Conservation (phyloP, 805 yeast genomes). For the Yamadazyma akitaensis region DNA sequence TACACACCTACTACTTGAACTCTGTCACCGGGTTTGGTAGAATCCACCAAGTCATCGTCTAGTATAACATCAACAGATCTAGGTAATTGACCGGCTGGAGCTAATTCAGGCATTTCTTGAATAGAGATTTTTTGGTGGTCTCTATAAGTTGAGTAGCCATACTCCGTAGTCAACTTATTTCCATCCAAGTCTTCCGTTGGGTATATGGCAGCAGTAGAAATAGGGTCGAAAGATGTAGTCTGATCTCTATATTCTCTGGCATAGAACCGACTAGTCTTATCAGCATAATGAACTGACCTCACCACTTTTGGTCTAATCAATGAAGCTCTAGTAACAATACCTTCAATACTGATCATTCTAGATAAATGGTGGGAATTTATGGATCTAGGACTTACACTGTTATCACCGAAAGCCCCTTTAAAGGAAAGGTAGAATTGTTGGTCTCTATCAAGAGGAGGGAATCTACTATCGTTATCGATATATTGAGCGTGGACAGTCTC, state of each 20-base stretch:
- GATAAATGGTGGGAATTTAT: constrained; percentile 75
- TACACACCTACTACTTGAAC: constrained; percentile 92
- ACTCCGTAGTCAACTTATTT: constrained; percentile 82
- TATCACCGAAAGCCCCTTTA: constrained; percentile 88
- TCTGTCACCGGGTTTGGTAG: constrained; percentile 93
- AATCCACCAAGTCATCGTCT: constrained; percentile 92
- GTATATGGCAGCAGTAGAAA: constrained; percentile 77
- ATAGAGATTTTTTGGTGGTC: constrained; percentile 93
- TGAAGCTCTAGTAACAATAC: constrained; percentile 92
- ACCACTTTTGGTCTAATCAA: constrained; percentile 89
- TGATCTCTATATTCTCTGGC: constrained; percentile 92
- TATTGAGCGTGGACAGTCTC: constrained; percentile 74
- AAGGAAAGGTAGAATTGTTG: constrained; percentile 74
- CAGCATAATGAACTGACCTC: constrained; percentile 91
- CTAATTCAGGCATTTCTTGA: constrained; percentile 96
- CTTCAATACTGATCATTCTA: constrained; percentile 83
- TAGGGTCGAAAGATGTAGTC: constrained; percentile 84
- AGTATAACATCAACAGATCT: constrained; percentile 87
- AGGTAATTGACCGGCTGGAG: constrained; percentile 97
- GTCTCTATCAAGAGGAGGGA: constrained; percentile 50
- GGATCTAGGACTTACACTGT: constrained; percentile 83
- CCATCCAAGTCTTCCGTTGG: constrained; percentile 95
- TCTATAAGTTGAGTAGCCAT: constrained; percentile 86
- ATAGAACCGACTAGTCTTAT: constrained; percentile 76
- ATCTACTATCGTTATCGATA: constrained; percentile 55